Conservation (phyloP, 371 early-diverging fungal genomes). For the Chytridiales sp. region DNA sequence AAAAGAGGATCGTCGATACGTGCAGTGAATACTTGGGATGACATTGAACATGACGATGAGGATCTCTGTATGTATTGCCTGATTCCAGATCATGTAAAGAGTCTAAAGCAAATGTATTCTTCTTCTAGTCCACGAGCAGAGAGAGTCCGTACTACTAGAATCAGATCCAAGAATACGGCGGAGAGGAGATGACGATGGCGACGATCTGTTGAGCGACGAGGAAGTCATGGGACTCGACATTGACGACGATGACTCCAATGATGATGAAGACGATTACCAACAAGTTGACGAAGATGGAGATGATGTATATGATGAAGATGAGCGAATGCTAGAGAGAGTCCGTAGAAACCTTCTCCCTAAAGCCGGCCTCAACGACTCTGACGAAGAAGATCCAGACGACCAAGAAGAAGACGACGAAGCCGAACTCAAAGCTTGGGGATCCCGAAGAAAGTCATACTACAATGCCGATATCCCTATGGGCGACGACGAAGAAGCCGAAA, state of each 20-base stretch:
- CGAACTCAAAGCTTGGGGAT: constrained; percentile 40
- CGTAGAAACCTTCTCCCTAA: neutral
- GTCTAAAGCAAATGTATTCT: constrained; percentile 3
- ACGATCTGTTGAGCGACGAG: constrained; percentile 13
- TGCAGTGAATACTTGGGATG: too few species aligned
- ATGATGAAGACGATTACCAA: constrained; percentile 29
- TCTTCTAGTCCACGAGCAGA: constrained; percentile 40
- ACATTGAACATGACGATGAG: too few species aligned
- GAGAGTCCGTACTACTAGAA: constrained; percentile 30
- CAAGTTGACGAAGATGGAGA: constrained; percentile 24
- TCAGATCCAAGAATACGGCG: constrained; percentile 5
- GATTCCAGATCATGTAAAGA: neutral
- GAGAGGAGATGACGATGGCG: constrained; percentile 3
- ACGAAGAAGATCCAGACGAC: constrained; percentile 12
- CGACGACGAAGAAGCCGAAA: constrained; percentile 48
- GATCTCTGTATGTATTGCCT: neutral
- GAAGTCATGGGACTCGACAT: constrained; percentile 31
- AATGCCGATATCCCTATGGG: constrained; percentile 40
- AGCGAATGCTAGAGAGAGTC: constrained; percentile 15
- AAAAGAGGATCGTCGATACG: too few species aligned
- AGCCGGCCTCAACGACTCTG: constrained; percentile 17
- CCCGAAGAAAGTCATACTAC: constrained; percentile 35
- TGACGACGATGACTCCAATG: constrained; percentile 29
- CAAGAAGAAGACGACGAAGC: constrained; percentile 35
- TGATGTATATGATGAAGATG: constrained; percentile 33